Base-by-base conservation (phyloP, 129 eudicot species). In the Erigeron canadensis region DNA sequence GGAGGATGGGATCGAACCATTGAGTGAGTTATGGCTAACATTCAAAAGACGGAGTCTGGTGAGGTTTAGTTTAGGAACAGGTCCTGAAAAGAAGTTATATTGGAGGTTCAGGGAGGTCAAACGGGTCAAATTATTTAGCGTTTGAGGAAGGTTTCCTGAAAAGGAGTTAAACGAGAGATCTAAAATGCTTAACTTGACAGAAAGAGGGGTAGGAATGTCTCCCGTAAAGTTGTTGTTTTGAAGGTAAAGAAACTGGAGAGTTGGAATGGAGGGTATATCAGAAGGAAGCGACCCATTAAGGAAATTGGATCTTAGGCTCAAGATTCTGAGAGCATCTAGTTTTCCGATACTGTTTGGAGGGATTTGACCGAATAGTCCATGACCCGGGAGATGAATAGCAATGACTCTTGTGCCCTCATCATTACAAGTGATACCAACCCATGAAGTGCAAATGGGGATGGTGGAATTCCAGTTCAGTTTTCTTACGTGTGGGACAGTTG, bases 341-440 rank as follows among this genome's bases (percentile, higher is more conserved):
- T 83, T 84, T 39, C 96, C 96, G 2, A 94, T 74, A 17, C 79
- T 87, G 41, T 83, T 78, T 7, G 76, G 46, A 9, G 99, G 99
- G 60, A 94, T 85, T 10, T 85, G 58, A 69, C 97, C 99, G 61
- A 70, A 82, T 5, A 94, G 88, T 69, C 99, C 99, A 53, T 87
- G 78, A 28, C 88, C 97, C 2, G 97, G 99, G 40, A 94, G 95
- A 74, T 84, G 96, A 58, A 94, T 62, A n/a, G 84, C 89, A 34
- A 63, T 66, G 15, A 94, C 97, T 53, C 94, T 69, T 5, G 89
- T 89, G 57, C 86, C 81, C 60, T 87, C 83, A 7, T 65, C 69
- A 37, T 87, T 83, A 78, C 99, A 94, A 18, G 86, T 77, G 64
- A 94, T 76, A 50, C 99, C 97, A 34, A 79, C 81, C 99, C 99